phyloP scores from a whole-genome alignment of 1,139 yeast genomes.

The Sugiyamaella castrensis region DNA sequence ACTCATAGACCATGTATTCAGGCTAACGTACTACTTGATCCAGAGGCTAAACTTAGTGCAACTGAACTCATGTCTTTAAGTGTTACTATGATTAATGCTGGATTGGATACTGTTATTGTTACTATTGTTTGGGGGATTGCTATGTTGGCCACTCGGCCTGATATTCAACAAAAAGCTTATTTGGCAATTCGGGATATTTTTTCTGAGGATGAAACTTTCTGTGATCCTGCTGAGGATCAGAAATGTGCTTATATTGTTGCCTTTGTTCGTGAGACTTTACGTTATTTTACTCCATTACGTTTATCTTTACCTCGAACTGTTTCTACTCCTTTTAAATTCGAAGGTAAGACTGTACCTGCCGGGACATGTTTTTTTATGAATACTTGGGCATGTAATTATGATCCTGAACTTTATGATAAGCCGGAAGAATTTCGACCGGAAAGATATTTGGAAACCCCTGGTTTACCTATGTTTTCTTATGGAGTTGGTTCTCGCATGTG shows the following conservation, averaged over 20 bases:
- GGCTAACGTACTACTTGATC: slow-evolving; percentile 41
- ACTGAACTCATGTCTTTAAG: slow-evolving; percentile 60
- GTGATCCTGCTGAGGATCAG: slow-evolving; percentile 38
- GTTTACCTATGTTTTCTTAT: slow-evolving; percentile 52
- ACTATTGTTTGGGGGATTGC: slow-evolving; percentile 61
- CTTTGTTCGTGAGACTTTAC: slow-evolving; percentile 57
- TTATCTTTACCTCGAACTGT: slow-evolving; percentile 61
- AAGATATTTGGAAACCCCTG: slow-evolving; percentile 48
- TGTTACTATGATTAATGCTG: slow-evolving; percentile 76
- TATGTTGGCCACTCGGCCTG: slow-evolving; percentile 53
- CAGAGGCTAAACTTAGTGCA: slow-evolving; percentile 29
- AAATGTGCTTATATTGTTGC: slow-evolving; percentile 54
- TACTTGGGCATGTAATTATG: slow-evolving; percentile 71
- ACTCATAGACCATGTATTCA: slow-evolving; percentile 43
- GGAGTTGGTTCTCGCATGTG: slow-evolving; percentile 71
- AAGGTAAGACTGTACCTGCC: slow-evolving; percentile 47
- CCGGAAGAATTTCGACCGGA: slow-evolving; percentile 56
- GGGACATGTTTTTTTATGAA: slow-evolving; percentile 63
- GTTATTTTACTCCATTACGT: slow-evolving; percentile 62
- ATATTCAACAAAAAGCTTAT: slow-evolving; percentile 48
- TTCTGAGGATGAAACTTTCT: slow-evolving; percentile 47
- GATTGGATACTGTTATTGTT: slow-evolving; percentile 68
- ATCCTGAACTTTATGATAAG: slow-evolving; percentile 41
- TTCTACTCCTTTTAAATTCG: slow-evolving; percentile 46
- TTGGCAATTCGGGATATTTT: slow-evolving; percentile 38